These are phyloP conservation scores for Neurospora sp. DNA, from an alignment of 2,329 filamentous ascomycete genomes.

Conservation along the genomic window DNA sequence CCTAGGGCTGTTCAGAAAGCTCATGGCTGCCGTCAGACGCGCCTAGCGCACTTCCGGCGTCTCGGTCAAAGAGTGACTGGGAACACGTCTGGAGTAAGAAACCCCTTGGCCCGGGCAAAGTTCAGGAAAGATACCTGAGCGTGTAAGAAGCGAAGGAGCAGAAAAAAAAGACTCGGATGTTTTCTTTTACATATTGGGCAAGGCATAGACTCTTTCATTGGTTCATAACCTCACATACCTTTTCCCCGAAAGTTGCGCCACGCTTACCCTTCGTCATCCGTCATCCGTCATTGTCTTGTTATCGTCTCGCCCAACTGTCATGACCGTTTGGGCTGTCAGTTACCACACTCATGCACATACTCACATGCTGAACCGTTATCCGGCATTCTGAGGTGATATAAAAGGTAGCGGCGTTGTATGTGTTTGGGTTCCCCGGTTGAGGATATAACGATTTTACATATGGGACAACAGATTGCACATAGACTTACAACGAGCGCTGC, in stretches of 20 bases:
- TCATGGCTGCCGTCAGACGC: conserved; percentile 1
- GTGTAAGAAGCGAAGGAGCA: neutral
- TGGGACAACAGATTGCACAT: neutral
- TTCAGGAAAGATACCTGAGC: neutral
- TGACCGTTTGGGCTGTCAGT: neutral
- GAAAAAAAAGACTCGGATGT: neutral
- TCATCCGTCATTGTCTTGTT: neutral
- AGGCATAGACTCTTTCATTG: neutral
- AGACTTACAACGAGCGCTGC: neutral
- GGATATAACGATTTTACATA: no score
- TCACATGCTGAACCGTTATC: neutral
- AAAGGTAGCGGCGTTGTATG: neutral
- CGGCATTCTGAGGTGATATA: neutral
- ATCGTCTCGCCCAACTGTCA: neutral
- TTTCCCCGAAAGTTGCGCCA: neutral
- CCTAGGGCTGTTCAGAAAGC: conserved; percentile 17
- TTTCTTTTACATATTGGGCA: neutral
- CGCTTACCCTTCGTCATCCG: neutral
- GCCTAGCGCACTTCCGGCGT: neutral
- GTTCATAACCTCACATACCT: neutral
- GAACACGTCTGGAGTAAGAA: neutral
- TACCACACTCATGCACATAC: neutral
- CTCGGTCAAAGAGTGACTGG: neutral
- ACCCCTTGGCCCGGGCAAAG: neutral
- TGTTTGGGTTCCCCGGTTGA: neutral